Conservation (phyloP, 345 rosid species). For the Acer campestre region DNA sequence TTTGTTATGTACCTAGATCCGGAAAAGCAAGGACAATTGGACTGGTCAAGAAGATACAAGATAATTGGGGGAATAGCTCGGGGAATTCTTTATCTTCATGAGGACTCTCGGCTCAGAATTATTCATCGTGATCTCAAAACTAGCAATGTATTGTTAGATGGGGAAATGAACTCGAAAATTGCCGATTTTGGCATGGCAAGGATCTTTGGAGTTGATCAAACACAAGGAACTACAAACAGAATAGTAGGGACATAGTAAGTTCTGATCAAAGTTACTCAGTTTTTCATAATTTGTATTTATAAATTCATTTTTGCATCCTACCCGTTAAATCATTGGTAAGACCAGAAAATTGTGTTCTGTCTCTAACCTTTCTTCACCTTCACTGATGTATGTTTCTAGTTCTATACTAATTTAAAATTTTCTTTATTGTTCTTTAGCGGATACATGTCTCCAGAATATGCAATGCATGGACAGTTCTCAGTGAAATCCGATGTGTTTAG, state of each 20-base stretch:
- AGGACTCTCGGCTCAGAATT: slow-evolving; percentile 53
- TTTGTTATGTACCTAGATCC: slow-evolving; percentile 35
- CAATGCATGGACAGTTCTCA: slow-evolving; percentile 35
- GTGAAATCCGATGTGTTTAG: slow-evolving; percentile 31
- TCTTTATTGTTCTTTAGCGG: slow-evolving; percentile 5
- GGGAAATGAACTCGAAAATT: slow-evolving; percentile 59
- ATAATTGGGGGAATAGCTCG: slow-evolving; percentile 52
- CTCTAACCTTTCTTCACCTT: not conserved
- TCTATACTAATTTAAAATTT: not conserved
- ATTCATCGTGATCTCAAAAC: slow-evolving; percentile 72
- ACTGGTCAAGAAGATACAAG: slow-evolving; percentile 51
- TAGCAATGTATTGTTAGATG: slow-evolving; percentile 57
- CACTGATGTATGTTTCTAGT: not conserved
- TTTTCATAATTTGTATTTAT: too few species aligned
- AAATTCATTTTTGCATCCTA: too few species aligned
- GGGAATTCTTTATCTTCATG: slow-evolving; percentile 47
- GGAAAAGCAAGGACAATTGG: slow-evolving; percentile 30
- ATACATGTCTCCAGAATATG: slow-evolving; percentile 38
- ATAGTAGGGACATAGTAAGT: slow-evolving; percentile 50
- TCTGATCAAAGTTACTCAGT: too few species aligned
- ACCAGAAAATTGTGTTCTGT: not conserved
- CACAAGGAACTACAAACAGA: slow-evolving; percentile 40
- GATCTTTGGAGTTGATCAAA: slow-evolving; percentile 43
- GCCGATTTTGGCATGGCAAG: slow-evolving; percentile 77
- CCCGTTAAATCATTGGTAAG: too few species aligned